Base-by-base conservation (phyloP, 1,284 basidiomycete genomes). In the Afroboletus lepidellus region DNA sequence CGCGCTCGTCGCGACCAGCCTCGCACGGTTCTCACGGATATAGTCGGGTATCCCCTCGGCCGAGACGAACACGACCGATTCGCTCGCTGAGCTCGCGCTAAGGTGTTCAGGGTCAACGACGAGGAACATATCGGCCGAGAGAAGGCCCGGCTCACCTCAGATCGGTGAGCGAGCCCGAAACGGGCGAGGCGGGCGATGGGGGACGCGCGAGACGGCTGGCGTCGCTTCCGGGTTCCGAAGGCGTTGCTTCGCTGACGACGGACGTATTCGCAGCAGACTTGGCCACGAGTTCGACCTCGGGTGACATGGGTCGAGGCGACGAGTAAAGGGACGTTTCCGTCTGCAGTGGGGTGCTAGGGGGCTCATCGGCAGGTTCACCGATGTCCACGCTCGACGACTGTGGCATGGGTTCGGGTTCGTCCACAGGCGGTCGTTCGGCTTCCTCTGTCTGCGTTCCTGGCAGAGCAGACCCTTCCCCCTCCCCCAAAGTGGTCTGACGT, bases 31-130 rank as follows among this genome's bases (percentile, higher is more conserved):
- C 4, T 70, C 64, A 5, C 55, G 60, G 42, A 69, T 46, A 33
- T 68, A 67, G 0, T 69, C 60, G 21, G 66, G 69, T 51, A 71
- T 61, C 11, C 55, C 60, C 5, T 67, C 67, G 20, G 63, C 61
- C 45, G 66, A 67, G 16, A 68, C 50, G 30, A 64, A 67, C 27
- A 68, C 63, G 29, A 69, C 27, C 20, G 66, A 68, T 3, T 59
- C 53, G 23, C 52, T 56, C 1, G 66, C 58, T 18, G 57, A 45
- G 0, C 51, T 42, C 13, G 54, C n/a, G n/a, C n/a, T n/a, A n/a
- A 39, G 7, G 58, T 51, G 18, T 24, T 57, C 15, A 23, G 48
- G 0, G 60, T 45, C n/a, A n/a, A n/a, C n/a, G n/a, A n/a, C n/a
- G n/a, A n/a, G n/a, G n/a, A n/a, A n/a, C n/a, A n/a, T n/a, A n/a